Conservation (phyloP, 495 filamentous ascomycete genomes). For the Aspergillus wentii region DNA sequence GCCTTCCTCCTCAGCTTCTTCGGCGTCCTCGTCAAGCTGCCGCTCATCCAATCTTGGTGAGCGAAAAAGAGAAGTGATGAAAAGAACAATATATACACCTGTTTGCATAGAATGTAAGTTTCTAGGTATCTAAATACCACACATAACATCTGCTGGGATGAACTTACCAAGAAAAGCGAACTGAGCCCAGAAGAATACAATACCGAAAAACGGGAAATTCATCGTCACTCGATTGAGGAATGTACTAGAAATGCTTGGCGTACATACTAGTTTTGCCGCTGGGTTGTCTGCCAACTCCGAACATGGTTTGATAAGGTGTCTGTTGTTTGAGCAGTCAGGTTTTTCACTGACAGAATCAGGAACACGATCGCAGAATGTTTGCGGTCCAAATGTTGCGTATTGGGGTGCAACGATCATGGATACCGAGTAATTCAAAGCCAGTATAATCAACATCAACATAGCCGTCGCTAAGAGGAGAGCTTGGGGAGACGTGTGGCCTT, state of each 20-base stretch:
- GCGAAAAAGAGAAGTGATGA: constrained; percentile 69
- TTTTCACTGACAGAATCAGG: constrained; percentile 50
- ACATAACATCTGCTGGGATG: background rate
- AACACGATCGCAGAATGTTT: constrained; percentile 80
- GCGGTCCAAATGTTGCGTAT: constrained; percentile 89
- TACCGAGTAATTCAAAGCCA: constrained; percentile 88
- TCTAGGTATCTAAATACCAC: background rate
- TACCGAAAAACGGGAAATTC: constrained; percentile 95
- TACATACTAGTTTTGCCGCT: constrained; percentile 73
- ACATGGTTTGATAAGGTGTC: constrained; percentile 70
- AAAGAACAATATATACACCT: constrained; percentile 73
- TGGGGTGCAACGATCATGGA: constrained; percentile 90
- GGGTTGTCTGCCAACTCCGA: constrained; percentile 61
- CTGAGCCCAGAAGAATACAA: constrained; percentile 89
- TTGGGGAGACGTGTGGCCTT: constrained; percentile 84
- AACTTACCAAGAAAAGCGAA: constrained; percentile 74
- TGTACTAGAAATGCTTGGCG: constrained; percentile 80
- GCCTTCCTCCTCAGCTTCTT: constrained; percentile 93
- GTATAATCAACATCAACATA: constrained; percentile 79
- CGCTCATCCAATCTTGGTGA: constrained; percentile 70
- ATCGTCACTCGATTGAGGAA: constrained; percentile 93
- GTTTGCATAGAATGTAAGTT: constrained; percentile 11
- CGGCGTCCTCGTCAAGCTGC: constrained; percentile 79
- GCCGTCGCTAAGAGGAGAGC: constrained; percentile 88
- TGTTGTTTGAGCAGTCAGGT: constrained; percentile 75